These are phyloP conservation scores for Sugiyamaella qingdaonensis DNA, from an alignment of 805 yeast genomes.

Conservation along the genomic window DNA sequence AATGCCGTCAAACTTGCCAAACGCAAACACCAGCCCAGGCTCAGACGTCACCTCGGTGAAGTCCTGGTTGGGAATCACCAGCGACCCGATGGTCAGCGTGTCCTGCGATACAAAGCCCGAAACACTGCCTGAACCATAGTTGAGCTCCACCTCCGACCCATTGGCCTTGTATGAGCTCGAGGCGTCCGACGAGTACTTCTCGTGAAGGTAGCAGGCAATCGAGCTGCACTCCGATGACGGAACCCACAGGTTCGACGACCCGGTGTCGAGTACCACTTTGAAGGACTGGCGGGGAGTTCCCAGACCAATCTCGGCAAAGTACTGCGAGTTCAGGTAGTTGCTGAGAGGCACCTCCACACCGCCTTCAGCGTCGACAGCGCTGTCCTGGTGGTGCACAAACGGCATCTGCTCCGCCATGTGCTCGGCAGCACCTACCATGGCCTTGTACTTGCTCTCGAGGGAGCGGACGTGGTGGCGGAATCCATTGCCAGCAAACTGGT, in stretches of 20 bases:
- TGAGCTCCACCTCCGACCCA: constrained; percentile 80
- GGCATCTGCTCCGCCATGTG: not conserved
- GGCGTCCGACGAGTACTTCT: constrained; percentile 78
- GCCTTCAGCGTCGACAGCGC: constrained; percentile 30
- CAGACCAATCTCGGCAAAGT: constrained; percentile 81
- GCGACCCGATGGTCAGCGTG: constrained; percentile 72
- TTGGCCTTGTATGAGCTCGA: constrained; percentile 84
- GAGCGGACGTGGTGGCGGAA: constrained; percentile 44
- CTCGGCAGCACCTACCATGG: constrained; percentile 37
- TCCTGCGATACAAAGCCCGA: constrained; percentile 93
- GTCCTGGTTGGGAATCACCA: constrained; percentile 80
- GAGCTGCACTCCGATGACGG: constrained; percentile 87
- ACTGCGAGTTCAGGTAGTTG: constrained; percentile 94
- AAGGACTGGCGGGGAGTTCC: constrained; percentile 94
- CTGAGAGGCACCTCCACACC: constrained; percentile 80
- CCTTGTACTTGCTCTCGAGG: constrained; percentile 59
- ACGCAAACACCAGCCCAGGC: constrained; percentile 97
- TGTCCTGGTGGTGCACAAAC: constrained; percentile 25
- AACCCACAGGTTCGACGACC: constrained; percentile 96
- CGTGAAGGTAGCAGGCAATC: constrained; percentile 90
- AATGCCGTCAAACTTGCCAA: constrained; percentile 98
- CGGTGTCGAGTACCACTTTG: constrained; percentile 94
- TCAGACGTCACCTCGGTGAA: constrained; percentile 97
- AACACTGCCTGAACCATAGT: constrained; percentile 89
- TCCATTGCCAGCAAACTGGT: constrained; percentile 45